Conservation (phyloP, 2,329 filamentous ascomycete species). For the Helicocarpus griseus region DNA sequence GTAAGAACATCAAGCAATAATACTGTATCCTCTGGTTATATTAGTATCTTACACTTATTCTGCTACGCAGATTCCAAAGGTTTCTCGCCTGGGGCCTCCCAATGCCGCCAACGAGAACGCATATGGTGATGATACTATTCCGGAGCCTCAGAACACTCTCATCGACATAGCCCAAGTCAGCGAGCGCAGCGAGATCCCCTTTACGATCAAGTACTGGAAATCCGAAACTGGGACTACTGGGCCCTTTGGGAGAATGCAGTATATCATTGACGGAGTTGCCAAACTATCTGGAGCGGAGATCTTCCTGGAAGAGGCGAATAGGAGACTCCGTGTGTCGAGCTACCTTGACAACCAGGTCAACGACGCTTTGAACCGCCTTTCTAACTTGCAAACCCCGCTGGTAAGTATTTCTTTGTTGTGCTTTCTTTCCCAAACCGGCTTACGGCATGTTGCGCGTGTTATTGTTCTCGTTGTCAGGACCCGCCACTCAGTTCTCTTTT, state of each 20-base stretch:
- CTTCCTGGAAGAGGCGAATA: conserved; percentile 13
- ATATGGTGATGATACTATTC: conserved; percentile 11
- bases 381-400: conserved; percentile 19
- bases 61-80: conserved; percentile 17
- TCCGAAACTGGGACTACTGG: conserved; percentile 14
- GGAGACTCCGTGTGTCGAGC: conserved; percentile 20
- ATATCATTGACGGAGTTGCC: conserved; percentile 16
- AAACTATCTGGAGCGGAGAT: conserved; percentile 21
- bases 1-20: conserved; percentile 14
- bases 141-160: conserved; percentile 10
- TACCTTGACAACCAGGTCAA: conserved; percentile 16
- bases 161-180: conserved; percentile 1
- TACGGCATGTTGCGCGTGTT: neutral
- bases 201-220: conserved; percentile 19
- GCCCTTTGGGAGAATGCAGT: conserved; percentile 15
- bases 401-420: conserved; percentile 15
- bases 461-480: neutral
- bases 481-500: neutral
- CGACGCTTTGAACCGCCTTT: conserved; percentile 20
- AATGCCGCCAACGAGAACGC: conserved; percentile 8
- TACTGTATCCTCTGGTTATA: neutral
- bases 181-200: neutral
- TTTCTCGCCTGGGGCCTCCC: conserved; percentile 19
- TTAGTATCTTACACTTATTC: neutral
- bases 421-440: neutral